A percentile compares a stretch with the other conserved stretches of the same genome.
phyloP scores from a whole-genome alignment of 352 stramenopile species.

The Phytophthora chlamydospora region DNA sequence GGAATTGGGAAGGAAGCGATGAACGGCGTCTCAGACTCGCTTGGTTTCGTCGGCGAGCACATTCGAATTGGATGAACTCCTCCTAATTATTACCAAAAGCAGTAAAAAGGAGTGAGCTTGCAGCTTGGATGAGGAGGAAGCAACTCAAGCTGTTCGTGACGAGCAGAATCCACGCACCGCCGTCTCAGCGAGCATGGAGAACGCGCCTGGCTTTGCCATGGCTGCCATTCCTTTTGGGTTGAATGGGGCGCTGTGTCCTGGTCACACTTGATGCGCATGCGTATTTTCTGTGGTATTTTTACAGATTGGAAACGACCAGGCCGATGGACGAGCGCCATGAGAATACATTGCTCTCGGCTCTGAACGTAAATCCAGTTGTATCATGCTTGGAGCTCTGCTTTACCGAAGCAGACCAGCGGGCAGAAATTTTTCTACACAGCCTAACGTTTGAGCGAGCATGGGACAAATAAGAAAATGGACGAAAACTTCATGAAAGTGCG shows the following conservation, averaged over 20 bases:
- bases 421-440: too few species aligned
- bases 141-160: too few species aligned
- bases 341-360: too few species aligned
- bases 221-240: not conserved
- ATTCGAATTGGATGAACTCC: slow-evolving; percentile 65
- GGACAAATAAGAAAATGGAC: too few species aligned
- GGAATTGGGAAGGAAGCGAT: slow-evolving; percentile 58
- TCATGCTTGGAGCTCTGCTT: too few species aligned
- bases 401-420: too few species aligned
- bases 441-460: too few species aligned
- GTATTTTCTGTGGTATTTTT: slow-evolving; percentile 1
- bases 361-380: too few species aligned
- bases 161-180: slow-evolving; percentile 19
- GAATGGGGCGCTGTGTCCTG: not conserved
- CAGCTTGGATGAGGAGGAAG: not conserved
- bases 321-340: too few species aligned
- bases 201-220: slow-evolving; percentile 16
- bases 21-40: slow-evolving; percentile 41
- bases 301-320: not conserved
- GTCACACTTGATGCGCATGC: not conserved
- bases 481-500: too few species aligned
- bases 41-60: slow-evolving; percentile 55
- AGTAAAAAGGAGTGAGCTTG: not conserved
- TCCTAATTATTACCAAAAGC: slow-evolving; percentile 40
- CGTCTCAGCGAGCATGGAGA: slow-evolving; percentile 52